These are phyloP conservation scores for Cladosporium sp. DNA, from an alignment of 2,329 filamentous ascomycete species.

Conservation along the genomic window DNA sequence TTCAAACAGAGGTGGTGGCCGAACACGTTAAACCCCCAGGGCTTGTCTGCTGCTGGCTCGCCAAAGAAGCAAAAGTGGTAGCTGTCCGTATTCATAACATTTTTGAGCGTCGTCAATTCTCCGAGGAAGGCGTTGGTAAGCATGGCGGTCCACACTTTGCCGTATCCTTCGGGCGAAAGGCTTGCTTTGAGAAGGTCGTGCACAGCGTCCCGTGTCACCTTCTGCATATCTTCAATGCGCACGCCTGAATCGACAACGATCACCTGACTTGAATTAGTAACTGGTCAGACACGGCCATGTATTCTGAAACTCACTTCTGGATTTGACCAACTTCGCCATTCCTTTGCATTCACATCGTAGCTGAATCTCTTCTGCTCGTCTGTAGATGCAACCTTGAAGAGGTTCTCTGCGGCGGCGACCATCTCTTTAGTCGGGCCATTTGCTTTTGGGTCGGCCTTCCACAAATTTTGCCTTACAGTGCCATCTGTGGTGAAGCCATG, in stretches of 20 bases:
- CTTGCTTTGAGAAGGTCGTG: constrained; percentile 51
- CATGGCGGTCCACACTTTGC: constrained; percentile 63
- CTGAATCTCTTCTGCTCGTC: constrained; percentile 44
- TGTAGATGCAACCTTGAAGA: constrained; percentile 34
- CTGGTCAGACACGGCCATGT: neutral
- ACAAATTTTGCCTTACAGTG: constrained; percentile 25
- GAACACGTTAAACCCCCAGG: constrained; percentile 70
- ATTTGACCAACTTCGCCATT: constrained; percentile 66
- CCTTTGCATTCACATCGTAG: constrained; percentile 60
- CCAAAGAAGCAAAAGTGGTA: constrained; percentile 72
- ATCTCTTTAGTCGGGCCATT: constrained; percentile 49
- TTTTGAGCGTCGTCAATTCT: constrained; percentile 53
- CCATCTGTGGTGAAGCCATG: constrained; percentile 64
- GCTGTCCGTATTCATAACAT: constrained; percentile 64
- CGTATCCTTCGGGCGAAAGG: constrained; percentile 62
- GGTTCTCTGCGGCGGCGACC: constrained; percentile 41
- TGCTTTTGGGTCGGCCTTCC: constrained; percentile 15
- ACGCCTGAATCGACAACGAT: constrained; percentile 59
- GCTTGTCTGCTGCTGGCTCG: constrained; percentile 46
- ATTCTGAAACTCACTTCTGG: constrained; percentile 46
- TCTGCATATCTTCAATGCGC: constrained; percentile 57
- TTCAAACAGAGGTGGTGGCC: constrained; percentile 71
- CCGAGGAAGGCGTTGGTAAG: constrained; percentile 68
- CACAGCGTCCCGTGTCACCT: constrained; percentile 42
- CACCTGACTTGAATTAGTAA: constrained; percentile 38